phyloP scores from a whole-genome alignment of 441 rosid species.

The Omphalea diandra region DNA sequence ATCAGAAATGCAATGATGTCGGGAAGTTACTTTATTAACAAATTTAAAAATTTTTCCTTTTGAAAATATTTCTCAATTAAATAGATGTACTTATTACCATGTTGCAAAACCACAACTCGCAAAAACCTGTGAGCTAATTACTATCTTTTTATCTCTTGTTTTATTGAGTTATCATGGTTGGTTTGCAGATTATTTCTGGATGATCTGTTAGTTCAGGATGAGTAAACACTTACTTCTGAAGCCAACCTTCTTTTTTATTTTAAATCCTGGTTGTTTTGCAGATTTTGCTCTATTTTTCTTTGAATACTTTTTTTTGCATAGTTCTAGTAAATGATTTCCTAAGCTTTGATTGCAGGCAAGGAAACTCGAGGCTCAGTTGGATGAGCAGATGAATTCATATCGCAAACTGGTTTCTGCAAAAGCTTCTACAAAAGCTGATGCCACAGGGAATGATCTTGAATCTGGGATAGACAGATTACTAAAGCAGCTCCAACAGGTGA shows the following conservation, averaged over 20 bases:
- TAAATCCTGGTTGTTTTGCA: no score
- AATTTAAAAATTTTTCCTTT: no score
- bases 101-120: not conserved
- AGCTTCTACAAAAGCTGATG: conserved; percentile 57
- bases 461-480: conserved; percentile 67
- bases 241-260: no score
- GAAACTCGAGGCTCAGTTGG: conserved; percentile 94
- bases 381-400: conserved; percentile 91
- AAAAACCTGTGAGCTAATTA: not conserved
- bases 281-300: no score
- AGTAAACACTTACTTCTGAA: not conserved
- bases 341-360: conserved; percentile 60
- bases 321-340: conserved; percentile 4
- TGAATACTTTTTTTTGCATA: not conserved
- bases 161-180: not conserved
- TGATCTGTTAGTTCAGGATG: not conserved
- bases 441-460: conserved; percentile 70
- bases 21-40: no score
- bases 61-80: no score
- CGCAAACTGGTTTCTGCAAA: conserved; percentile 80
- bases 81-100: no score
- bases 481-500: conserved; percentile 81
- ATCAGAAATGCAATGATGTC: no score
- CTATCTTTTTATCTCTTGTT: not conserved
- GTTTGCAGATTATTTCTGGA: not conserved